Conservation (phyloP, 805 yeast genomes). For the Sporopachydermia lactativora region DNA sequence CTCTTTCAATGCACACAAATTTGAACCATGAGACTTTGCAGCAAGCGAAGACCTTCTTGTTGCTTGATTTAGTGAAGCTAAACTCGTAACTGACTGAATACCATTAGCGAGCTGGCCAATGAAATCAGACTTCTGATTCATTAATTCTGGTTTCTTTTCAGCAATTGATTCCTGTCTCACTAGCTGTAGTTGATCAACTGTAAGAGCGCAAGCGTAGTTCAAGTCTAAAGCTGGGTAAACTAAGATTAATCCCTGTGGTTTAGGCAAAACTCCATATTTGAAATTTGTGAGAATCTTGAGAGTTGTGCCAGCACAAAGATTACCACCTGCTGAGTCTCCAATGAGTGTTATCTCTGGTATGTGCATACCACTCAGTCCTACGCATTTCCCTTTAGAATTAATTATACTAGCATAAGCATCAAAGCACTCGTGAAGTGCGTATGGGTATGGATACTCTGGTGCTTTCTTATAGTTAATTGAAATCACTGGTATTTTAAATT, state of each 20-base stretch:
- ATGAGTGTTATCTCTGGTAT: conserved; percentile 11
- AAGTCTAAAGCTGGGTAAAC: conserved; percentile 17
- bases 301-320: conserved; percentile 13
- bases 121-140: neutral
- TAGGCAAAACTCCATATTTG: conserved; percentile 5
- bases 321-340: conserved; percentile 18
- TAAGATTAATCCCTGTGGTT: conserved; percentile 14
- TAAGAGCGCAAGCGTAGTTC: conserved; percentile 12
- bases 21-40: neutral
- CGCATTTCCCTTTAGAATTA: conserved; percentile 12
- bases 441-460: conserved; percentile 17
- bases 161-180: conserved; percentile 11
- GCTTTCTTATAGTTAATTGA: conserved; percentile 11
- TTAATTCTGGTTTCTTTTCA: neutral
- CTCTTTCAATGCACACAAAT: neutral
- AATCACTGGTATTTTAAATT: conserved; percentile 4
- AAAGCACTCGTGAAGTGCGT: conserved; percentile 14
- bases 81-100: neutral
- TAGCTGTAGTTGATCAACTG: conserved; percentile 14
- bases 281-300: conserved; percentile 9
- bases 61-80: neutral
- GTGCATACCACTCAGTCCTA: conserved; percentile 13
- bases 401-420: conserved; percentile 14
- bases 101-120: neutral
- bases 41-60: neutral